These are phyloP conservation scores for Cnidoscolus chayamansa DNA, from an alignment of 441 rosid species.

Conservation along the genomic window DNA sequence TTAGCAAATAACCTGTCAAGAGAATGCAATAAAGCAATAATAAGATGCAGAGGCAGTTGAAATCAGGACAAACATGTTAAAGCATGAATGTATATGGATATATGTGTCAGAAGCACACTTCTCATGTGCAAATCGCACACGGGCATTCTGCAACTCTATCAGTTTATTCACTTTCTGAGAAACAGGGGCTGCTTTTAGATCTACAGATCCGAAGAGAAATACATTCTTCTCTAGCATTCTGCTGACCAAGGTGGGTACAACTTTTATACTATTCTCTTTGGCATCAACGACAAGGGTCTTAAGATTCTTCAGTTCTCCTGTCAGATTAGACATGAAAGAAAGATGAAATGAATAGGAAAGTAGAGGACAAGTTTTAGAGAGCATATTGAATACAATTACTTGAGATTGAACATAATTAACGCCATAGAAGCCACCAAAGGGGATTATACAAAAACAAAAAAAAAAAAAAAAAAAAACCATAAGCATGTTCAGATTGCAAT, in stretches of 20 bases:
- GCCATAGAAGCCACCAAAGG: neutral
- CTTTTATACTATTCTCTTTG: constrained; percentile 40
- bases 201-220: constrained; percentile 73
- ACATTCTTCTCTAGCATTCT: constrained; percentile 57
- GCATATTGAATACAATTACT: neutral
- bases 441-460: too few species aligned
- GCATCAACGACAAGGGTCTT: constrained; percentile 58
- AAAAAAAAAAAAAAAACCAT: neutral
- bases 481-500: neutral
- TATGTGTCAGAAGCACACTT: constrained; percentile 34
- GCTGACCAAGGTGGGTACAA: constrained; percentile 51
- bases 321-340: constrained; percentile 12
- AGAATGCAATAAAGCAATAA: constrained; percentile 23
- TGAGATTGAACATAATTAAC: neutral
- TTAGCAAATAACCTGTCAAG: constrained; percentile 48
- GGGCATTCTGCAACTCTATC: constrained; percentile 51
- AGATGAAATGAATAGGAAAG: constrained; percentile 1
- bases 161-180: constrained; percentile 44
- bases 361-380: neutral
- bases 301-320: constrained; percentile 73
- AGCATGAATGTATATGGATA: neutral
- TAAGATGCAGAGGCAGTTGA: neutral
- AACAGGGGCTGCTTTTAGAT: constrained; percentile 43
- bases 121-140: constrained; percentile 51
- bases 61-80: neutral